Conservation (phyloP, 768 basidiomycete species). For the Calocybe indica region DNA sequence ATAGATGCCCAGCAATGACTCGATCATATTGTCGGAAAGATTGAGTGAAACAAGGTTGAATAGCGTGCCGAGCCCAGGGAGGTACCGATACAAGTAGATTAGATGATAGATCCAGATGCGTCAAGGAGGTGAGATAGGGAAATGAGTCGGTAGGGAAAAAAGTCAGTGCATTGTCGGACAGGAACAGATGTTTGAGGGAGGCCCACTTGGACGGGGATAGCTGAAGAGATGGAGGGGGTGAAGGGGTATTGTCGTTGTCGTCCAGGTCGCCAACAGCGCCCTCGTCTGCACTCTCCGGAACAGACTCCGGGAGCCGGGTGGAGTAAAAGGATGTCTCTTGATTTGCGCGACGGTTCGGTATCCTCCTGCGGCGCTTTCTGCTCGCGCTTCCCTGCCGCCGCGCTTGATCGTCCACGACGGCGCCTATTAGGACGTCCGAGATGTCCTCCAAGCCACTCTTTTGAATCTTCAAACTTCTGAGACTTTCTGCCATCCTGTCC, state of each 20-base stretch:
- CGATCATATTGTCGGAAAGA: slow-evolving; percentile 96
- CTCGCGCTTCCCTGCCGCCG: slow-evolving; percentile 51
- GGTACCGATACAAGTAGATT: slow-evolving; percentile 91
- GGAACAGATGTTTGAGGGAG: slow-evolving; percentile 66
- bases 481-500: slow-evolving; percentile 67
- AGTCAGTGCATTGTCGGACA: slow-evolving; percentile 77
- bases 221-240: slow-evolving; percentile 24
- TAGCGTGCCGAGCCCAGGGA: slow-evolving; percentile 63
- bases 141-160: slow-evolving; percentile 69
- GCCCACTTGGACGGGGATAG: slow-evolving; percentile 68
- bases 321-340: slow-evolving; percentile 42
- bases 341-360: slow-evolving; percentile 26
- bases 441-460: slow-evolving; percentile 82
- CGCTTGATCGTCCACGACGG: slow-evolving; percentile 74
- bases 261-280: slow-evolving; percentile 10
- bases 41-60: slow-evolving; percentile 86
- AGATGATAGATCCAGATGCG: slow-evolving; percentile 83
- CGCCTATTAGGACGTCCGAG: slow-evolving; percentile 67
- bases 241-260: slow-evolving; percentile 11
- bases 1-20: slow-evolving; percentile 88
- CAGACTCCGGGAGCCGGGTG: slow-evolving; percentile 49
- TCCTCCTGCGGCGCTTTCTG: slow-evolving; percentile 38
- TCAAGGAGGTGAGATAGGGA: slow-evolving; percentile 64
- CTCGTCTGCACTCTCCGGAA: slow-evolving; percentile 40
- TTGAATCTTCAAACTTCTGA: slow-evolving; percentile 69